Conservation (phyloP, 805 yeast genomes). For the Hanseniaspora osmophila region DNA sequence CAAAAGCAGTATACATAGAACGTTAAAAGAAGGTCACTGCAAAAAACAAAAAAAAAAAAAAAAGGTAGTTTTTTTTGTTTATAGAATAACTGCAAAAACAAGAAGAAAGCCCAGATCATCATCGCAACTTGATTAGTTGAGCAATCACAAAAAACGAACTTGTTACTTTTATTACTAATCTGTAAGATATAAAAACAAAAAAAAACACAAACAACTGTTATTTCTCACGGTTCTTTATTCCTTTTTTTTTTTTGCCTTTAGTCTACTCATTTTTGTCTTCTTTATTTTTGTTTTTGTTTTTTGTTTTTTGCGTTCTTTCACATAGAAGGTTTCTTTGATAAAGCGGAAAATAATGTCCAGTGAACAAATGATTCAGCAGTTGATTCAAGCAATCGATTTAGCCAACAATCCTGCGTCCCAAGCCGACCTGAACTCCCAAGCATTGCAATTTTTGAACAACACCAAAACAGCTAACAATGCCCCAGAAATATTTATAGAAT, state of each 20-base stretch:
- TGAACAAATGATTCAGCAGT: slow-evolving; percentile 29
- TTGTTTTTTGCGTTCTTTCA: too few relatives aligned
- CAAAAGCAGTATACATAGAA: not conserved
- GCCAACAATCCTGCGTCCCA: slow-evolving; percentile 62
- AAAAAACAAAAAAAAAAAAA: not conserved
- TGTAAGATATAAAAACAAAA: not conserved
- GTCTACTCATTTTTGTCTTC: not conserved
- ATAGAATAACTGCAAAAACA: not conserved
- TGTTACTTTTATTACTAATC: not conserved
- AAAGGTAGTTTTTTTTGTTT: not conserved
- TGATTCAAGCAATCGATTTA: slow-evolving; percentile 76
- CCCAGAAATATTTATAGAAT: slow-evolving; percentile 13
- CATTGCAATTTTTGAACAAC: slow-evolving; percentile 20
- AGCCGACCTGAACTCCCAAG: slow-evolving; percentile 45
- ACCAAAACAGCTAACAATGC: slow-evolving; percentile 17
- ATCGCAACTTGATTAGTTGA: not conserved
- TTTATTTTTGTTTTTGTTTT: too few relatives aligned
- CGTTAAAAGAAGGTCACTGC: not conserved
- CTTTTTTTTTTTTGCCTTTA: not conserved
- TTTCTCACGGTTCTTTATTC: not conserved
- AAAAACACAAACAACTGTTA: not conserved
- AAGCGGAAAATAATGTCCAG: not conserved
- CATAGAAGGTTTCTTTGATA: not conserved
- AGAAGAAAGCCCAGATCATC: not conserved
- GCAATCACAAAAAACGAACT: too few relatives aligned